These are phyloP conservation scores for Amanita rubescens DNA, from an alignment of 768 basidiomycete species.

Conservation along the genomic window DNA sequence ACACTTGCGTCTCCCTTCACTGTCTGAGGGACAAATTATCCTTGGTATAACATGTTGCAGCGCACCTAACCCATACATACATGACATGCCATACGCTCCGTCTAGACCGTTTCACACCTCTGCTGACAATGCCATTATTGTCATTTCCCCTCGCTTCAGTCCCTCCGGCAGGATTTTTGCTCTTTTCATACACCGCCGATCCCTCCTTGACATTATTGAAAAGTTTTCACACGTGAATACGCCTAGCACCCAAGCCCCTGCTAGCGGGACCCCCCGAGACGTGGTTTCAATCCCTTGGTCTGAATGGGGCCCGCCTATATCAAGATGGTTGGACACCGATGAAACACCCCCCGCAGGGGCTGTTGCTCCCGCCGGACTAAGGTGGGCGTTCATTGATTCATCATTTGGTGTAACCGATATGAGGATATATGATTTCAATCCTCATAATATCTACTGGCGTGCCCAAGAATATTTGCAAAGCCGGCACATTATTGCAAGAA, in stretches of 20 bases:
- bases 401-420: neutral
- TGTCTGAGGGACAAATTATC: neutral
- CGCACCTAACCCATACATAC: conserved; percentile 32
- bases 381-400: conserved; percentile 19
- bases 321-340: conserved; percentile 26
- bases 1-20: conserved; percentile 5
- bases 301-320: conserved; percentile 26
- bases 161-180: neutral
- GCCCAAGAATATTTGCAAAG: neutral
- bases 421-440: conserved; percentile 23
- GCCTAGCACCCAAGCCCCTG: too few species aligned
- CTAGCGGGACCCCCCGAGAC: too few species aligned
- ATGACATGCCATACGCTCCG: conserved; percentile 7
- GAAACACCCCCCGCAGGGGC: conserved; percentile 29
- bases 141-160: conserved; percentile 21
- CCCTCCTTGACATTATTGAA: neutral
- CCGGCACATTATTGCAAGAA: too few species aligned
- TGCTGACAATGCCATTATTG: conserved; percentile 23
- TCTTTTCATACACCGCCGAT: neutral
- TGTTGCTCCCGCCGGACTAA: conserved; percentile 28
- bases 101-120: conserved; percentile 18
- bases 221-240: neutral
- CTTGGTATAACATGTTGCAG: conserved; percentile 30
- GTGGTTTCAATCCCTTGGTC: conserved; percentile 20
- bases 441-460: neutral